Percentiles rank a stretch among this genome's conserved stretches.
Evolutionary conservation across 805 yeast species (phyloP).

Genomic region (Starmerella khaoyaiensis): DNA sequence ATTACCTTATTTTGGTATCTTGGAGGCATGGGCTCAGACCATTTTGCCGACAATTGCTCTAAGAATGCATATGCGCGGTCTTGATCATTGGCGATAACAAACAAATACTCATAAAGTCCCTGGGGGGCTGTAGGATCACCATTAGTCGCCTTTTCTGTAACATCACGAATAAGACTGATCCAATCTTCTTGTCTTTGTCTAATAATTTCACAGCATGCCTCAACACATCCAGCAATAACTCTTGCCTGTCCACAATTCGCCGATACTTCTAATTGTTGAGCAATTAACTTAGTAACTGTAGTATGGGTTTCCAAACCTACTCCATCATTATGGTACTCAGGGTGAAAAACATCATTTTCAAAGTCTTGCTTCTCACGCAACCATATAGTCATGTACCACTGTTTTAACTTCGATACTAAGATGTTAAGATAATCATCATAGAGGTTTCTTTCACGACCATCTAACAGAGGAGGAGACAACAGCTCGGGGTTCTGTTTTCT

Average conservation of each 20-base stretch:
- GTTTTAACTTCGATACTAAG: slow-evolving; percentile 59
- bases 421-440: slow-evolving; percentile 67
- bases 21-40: slow-evolving; percentile 52
- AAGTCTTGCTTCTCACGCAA: slow-evolving; percentile 57
- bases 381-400: slow-evolving; percentile 68
- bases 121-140: slow-evolving; percentile 39
- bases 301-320: slow-evolving; percentile 65
- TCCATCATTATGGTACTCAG: slow-evolving; percentile 55
- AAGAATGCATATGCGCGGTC: slow-evolving; percentile 54
- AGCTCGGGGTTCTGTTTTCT: slow-evolving; percentile 28
- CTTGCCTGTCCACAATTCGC: slow-evolving; percentile 73
- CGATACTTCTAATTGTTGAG: slow-evolving; percentile 82
- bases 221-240: slow-evolving; percentile 65
- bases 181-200: slow-evolving; percentile 51
- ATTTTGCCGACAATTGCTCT: slow-evolving; percentile 55
- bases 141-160: slow-evolving; percentile 26
- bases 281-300: slow-evolving; percentile 65
- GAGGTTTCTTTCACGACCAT: slow-evolving; percentile 55
- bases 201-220: slow-evolving; percentile 51
- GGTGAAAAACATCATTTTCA: slow-evolving; percentile 52
- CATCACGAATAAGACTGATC: slow-evolving; percentile 38
- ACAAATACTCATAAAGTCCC: slow-evolving; percentile 66
- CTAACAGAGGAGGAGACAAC: slow-evolving; percentile 49
- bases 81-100: slow-evolving; percentile 78
- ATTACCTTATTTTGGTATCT: slow-evolving; percentile 49